These are phyloP conservation scores for Aplosporella prunicola DNA, from an alignment of 2,329 filamentous ascomycete species.

Conservation along the genomic window DNA sequence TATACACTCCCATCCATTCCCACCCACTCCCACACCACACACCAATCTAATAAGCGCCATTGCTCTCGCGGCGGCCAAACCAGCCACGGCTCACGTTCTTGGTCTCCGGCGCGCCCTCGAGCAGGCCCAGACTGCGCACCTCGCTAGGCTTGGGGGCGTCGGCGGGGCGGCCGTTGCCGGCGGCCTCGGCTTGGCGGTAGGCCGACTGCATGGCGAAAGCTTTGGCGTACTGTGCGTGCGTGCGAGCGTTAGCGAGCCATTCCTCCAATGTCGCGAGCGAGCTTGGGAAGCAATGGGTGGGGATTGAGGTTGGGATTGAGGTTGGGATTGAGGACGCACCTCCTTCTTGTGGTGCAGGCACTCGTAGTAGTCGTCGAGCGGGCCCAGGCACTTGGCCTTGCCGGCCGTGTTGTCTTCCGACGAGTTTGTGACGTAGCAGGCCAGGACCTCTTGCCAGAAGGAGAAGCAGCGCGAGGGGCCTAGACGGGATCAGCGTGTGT, in stretches of 20 bases:
- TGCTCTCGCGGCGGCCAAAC: too few species aligned
- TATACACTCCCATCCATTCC: too few species aligned
- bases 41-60: too few species aligned
- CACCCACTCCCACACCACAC: too few species aligned
- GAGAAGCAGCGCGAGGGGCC: constrained; percentile 82
- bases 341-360: constrained; percentile 99
- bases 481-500: constrained; percentile 22
- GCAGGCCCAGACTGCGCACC: constrained; percentile 76
- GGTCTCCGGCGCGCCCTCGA: constrained; percentile 72
- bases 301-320: too few species aligned
- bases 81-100: constrained; percentile 34
- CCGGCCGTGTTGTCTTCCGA: constrained; percentile 76
- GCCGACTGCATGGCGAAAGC: constrained; percentile 70
- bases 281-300: too few species aligned
- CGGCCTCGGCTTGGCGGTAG: constrained; percentile 67
- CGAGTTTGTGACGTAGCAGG: constrained; percentile 93
- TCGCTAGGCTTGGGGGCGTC: constrained; percentile 73
- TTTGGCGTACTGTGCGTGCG: constrained; percentile 59
- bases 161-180: constrained; percentile 66
- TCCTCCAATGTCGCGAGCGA: too few species aligned
- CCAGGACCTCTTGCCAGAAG: constrained; percentile 98
- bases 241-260: too few species aligned
- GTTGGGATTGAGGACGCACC: constrained; percentile 59
- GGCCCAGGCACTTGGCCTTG: constrained; percentile 77
- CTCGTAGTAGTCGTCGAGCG: constrained; percentile 96